Evolutionary conservation across 2,329 filamentous ascomycete species (phyloP), one percentile per base, ranked within the genome.

Genomic region (Apiospora kogelbergensis): DNA sequence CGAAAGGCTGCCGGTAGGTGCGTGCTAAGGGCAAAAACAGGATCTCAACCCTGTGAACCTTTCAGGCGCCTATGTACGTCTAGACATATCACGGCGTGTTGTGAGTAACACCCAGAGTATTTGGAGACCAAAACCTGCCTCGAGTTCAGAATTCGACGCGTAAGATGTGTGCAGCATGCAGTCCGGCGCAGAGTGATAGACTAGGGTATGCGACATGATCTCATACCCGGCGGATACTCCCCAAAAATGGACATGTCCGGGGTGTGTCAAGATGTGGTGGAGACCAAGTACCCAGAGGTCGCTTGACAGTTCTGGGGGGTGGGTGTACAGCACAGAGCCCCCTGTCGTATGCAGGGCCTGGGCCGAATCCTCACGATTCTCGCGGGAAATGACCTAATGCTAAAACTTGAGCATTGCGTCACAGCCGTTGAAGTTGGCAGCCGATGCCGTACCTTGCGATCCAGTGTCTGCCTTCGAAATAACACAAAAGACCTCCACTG

Each of bases 191-290:
- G 22, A 60, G 53, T 60, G 53, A 60, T 60, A 37, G 53, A 33
- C 53, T 60, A 60, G 53, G 30, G 53, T 37, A 60, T 60, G 53
- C 53, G 53, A 60, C 53, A 60, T 60, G 53, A 60, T 60, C 53
- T 60, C 53, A 60, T 60, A 37, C 53, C 30, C 30, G 53, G 53
- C 53, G 53, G 53, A 13, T 37, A n/a, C 30, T 60, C 53, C 26
- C 53, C 53, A 60, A 60, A 60, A 37, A 37, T 37, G 53, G 53
- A n/a, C n/a, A n/a, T 60, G 53, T 37, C 53, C 30, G 30, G 53
- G 53, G 53, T 33, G 53, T 60, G 53, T 37, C 33, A 30, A 45
- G 41, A 45, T 65, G 24, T 30, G 44, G 65, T 66, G 65, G 65
- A 46, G 65, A 24, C 33, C 24, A 66, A 41, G 65, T 66, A 66